These are phyloP conservation scores for Chaetoscypha palmicola DNA, from an alignment of 2,329 filamentous ascomycete genomes.

Conservation along the genomic window DNA sequence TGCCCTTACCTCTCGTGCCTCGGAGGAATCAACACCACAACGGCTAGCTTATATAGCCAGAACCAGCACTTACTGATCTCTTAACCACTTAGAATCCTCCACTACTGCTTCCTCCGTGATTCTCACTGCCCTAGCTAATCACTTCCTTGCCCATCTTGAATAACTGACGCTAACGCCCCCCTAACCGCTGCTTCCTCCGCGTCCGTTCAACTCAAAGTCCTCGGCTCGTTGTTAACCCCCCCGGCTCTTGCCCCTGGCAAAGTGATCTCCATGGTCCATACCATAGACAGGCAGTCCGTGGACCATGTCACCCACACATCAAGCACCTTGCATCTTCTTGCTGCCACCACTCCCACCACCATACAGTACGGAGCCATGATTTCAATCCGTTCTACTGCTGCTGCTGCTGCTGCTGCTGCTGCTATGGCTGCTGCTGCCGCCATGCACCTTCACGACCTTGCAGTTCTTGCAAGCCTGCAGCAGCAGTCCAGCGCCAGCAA, in stretches of 20 bases:
- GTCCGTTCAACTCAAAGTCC: not conserved
- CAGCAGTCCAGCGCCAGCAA: not conserved
- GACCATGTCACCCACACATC: not conserved
- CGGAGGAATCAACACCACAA: too few relatives aligned
- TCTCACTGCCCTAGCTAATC: too few relatives aligned
- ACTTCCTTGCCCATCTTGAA: too few relatives aligned
- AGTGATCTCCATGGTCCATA: slow-evolving; percentile 19
- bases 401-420: slow-evolving; percentile 1
- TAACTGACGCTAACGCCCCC: not conserved
- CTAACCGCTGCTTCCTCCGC: not conserved
- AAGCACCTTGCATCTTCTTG: not conserved
- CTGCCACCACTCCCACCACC: not conserved
- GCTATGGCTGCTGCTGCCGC: too few relatives aligned
- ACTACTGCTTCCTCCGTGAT: too few relatives aligned
- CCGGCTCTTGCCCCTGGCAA: slow-evolving; percentile 13
- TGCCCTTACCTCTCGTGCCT: too few relatives aligned
- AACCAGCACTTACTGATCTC: too few relatives aligned
- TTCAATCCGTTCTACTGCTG: not conserved
- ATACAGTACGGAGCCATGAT: not conserved
- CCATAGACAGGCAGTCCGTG: slow-evolving; percentile 2
- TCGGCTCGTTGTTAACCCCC: slow-evolving; percentile 2
- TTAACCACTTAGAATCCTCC: too few relatives aligned
- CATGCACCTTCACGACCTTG: slow-evolving; percentile 2
- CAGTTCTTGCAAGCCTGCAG: too few relatives aligned
- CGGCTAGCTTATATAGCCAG: too few relatives aligned